Percentiles rank a stretch among this genome's conserved stretches.
Conservation (phyloP, 2,329 filamentous ascomycete genomes). For the Madurella fahalii region DNA sequence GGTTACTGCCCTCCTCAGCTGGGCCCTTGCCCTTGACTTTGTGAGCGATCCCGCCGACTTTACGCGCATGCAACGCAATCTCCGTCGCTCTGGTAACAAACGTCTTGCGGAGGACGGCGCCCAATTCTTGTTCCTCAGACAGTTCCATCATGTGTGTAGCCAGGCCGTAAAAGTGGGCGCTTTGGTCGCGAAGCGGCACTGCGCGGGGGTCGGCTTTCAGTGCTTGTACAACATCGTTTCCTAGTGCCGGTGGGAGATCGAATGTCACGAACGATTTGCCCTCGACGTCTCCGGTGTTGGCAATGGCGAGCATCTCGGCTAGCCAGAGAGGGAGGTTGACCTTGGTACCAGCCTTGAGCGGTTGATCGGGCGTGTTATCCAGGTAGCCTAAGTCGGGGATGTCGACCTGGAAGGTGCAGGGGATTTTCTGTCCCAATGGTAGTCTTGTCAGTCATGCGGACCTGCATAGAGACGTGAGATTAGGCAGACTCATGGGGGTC, state of each 20-base stretch:
- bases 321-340: slow-evolving; percentile 90
- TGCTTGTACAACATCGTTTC: slow-evolving; percentile 77
- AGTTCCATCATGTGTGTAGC: slow-evolving; percentile 83
- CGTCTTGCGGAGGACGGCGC: slow-evolving; percentile 69
- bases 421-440: slow-evolving; percentile 68
- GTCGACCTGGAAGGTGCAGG: slow-evolving; percentile 89
- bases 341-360: slow-evolving; percentile 76
- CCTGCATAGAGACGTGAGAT: neutral
- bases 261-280: slow-evolving; percentile 66
- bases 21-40: slow-evolving; percentile 54
- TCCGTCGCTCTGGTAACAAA: slow-evolving; percentile 79
- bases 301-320: slow-evolving; percentile 84
- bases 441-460: slow-evolving; percentile 11
- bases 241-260: slow-evolving; percentile 74
- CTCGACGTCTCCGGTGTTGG: slow-evolving; percentile 40
- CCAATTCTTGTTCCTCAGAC: slow-evolving; percentile 77
- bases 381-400: slow-evolving; percentile 84
- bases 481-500: neutral
- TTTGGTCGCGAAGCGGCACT: slow-evolving; percentile 77
- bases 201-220: slow-evolving; percentile 85
- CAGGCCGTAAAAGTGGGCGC: slow-evolving; percentile 82
- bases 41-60: slow-evolving; percentile 62
- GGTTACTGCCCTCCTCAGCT: slow-evolving; percentile 50
- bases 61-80: slow-evolving; percentile 84
- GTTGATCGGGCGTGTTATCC: slow-evolving; percentile 67